Evolutionary conservation across 129 eudicot species (phyloP), one percentile per base, ranked within the genome.

Genomic region (Artemisia annua): DNA sequence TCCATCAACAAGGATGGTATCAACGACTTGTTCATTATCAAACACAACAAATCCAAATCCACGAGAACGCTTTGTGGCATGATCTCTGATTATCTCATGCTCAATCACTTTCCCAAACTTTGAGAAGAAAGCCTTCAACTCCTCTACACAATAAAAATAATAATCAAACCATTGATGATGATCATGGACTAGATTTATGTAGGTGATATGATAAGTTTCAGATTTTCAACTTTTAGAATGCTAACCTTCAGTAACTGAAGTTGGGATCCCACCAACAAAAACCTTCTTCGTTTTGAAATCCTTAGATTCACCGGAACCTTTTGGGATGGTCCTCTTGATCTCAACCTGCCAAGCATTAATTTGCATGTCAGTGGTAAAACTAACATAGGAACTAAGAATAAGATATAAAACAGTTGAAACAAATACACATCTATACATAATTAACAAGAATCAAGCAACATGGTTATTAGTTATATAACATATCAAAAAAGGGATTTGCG

Each of bases 31-130:
- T 66, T 94, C 97, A 13, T 48, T 81, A 70, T 90, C 98, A 78
- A 94, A 94, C 20, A 88, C 96, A 67, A 94, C 64, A 75, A 94
- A 94, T 50, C 99, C 99, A 79, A 94, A 94, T 32, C 99, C 99
- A 57, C 99, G 83, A 52, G 99, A 94, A 70, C 94, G 96, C 55
- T 90, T 90, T 9, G 97, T 84, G 13, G 78, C 91, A 75, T 88
- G 99, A 70, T 94, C 97, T 81, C 89, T 79, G 79, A 94, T 94
- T 35, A 94, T 94, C 87, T 90, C 93, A 51, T 94, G 93, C 72
- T 90, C 99, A 7, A 86, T 96, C 72, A 94, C 96, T 16, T 85
- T 90, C 63, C 99, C 99, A 69, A 76, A 86, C 70, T 94, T 88
- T 5, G 97, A 94, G 83, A 94, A 94, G 85, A 94, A 89, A 67